Base-by-base conservation (phyloP, 345 rosid species). In the Populus davidiana region DNA sequence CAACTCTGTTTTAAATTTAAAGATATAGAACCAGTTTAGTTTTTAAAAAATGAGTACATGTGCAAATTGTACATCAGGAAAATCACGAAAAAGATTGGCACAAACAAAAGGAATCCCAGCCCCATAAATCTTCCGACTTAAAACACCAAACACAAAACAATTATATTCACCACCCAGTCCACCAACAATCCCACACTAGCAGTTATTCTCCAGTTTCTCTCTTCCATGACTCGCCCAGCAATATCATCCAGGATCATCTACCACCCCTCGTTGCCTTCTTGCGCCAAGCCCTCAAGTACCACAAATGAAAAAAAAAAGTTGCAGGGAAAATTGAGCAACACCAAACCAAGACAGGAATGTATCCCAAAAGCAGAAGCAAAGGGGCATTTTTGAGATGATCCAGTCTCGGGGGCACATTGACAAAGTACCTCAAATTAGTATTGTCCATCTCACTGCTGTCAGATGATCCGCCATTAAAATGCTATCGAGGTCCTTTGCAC, bases 321-420 rank as follows among this genome's bases (percentile, higher is more conserved):
- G 71, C 81, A 85, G 79, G 83, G 86, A 82, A 80, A 69, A 82
- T 44, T 67, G 78, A 76, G 81, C 76, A 82, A 78, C 74, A 87
- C 81, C 87, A 83, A 82, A 81, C 81, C 78, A 75, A 89, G 91
- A 90, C 86, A 88, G 84, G 88, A 88, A 83, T 70, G 82, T 68
- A 81, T 71, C 81, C 72, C 69, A 79, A 74, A 80, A 74, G 79
- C 79, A 86, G 86, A 86, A 75, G 81, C 77, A 71, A 75, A 65
- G 66, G 54, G 39, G 77, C 69, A 73, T 38, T 41, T 50, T 35
- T 79, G 76, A 77, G 73, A 84, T 80, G 82, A 84, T 84, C 86
- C 72, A 87, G 89, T 86, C 92, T 87, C 87, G 73, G 85, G 78
- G 89, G 86, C 82, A 79, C 88, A 88, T 84, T 78, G 83, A 87